These are phyloP conservation scores for Elsinoe arachidis DNA, from an alignment of 2,329 filamentous ascomycete genomes.

Conservation along the genomic window DNA sequence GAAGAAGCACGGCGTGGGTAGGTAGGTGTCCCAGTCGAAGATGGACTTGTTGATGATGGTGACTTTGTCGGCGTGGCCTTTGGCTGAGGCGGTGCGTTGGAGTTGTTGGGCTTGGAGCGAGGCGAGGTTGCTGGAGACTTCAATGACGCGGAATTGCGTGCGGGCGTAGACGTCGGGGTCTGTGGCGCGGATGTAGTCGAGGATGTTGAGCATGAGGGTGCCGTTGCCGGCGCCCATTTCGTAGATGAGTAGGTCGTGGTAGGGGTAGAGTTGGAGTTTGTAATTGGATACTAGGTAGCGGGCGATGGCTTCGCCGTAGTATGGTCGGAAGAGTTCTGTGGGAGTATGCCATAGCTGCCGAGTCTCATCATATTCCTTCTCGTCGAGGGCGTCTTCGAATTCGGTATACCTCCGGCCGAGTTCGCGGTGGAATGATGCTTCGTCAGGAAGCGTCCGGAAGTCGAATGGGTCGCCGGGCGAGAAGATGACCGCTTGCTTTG, in stretches of 20 bases:
- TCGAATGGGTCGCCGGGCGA: slow-evolving; percentile 84
- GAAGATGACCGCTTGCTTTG: slow-evolving; percentile 94
- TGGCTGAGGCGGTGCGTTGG: slow-evolving; percentile 53
- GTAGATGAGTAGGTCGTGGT: slow-evolving; percentile 95
- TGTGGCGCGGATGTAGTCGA: slow-evolving; percentile 86
- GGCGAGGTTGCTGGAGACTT: slow-evolving; percentile 80
- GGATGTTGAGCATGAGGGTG: slow-evolving; percentile 94
- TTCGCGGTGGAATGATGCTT: slow-evolving; percentile 70
- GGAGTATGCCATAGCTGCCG: slow-evolving; percentile 97
- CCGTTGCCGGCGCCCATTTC: slow-evolving; percentile 97
- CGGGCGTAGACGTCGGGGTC: slow-evolving; percentile 89
- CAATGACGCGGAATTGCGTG: slow-evolving; percentile 90
- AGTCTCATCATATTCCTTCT: slow-evolving; percentile 59
- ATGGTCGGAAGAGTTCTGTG: slow-evolving; percentile 90
- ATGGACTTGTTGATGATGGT: slow-evolving; percentile 92
- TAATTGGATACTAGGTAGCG: slow-evolving; percentile 94
- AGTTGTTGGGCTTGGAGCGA: slow-evolving; percentile 66
- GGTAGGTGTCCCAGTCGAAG: slow-evolving; percentile 83
- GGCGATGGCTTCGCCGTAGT: slow-evolving; percentile 96
- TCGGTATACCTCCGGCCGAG: slow-evolving; percentile 73
- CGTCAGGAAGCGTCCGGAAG: slow-evolving; percentile 72
- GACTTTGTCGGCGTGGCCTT: slow-evolving; percentile 74
- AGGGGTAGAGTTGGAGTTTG: slow-evolving; percentile 85
- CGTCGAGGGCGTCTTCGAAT: slow-evolving; percentile 84
- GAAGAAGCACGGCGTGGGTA: slow-evolving; percentile 94